Base-by-base conservation (phyloP, 495 filamentous ascomycete genomes). In the Daldinia bambusicola region DNA sequence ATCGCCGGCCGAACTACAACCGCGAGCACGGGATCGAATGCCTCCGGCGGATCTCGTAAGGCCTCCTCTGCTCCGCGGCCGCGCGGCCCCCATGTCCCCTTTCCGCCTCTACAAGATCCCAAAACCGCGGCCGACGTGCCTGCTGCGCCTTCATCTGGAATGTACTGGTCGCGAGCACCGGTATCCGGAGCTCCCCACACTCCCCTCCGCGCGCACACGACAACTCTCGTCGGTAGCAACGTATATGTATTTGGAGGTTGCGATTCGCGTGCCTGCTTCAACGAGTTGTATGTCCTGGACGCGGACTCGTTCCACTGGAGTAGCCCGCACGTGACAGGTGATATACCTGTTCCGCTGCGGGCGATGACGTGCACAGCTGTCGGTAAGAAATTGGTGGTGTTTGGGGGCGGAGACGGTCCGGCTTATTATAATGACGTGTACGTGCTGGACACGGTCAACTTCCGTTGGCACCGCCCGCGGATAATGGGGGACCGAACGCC, bases 391-490 rank as follows among this genome's bases (percentile, higher is more conserved):
- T 78, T 90, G 16, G 83, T 90, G 45, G 81, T 90, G 14, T 90
- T 90, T 68, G 88, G 88, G 13, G 88, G 88, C 26, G 88, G 88
- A 48, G 88, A 90, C 69, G 88, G 88, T 1, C 88, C 88, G 0
- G 85, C 86, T 18, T 90, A 90, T 77, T 90, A 89, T 77, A 90
- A 90, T 67, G 88, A 90, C 71, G 85, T 90, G 20, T 90, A 89
- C 76, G 87, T 90, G 43, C 81, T 90, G 37, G 88, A 90, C 75
- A 90, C 88, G 37, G 80, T 88, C 66, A 90, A 86, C 72, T 86
- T 86, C 71, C 81, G 86, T 14, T 90, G 86, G 85, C 84, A 83
- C 31, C 82, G 81, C 43, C 86, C 88, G 53, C 81, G 81, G 37
- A 84, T 90, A 59, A 70, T 84, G 12, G 84, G 85, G 34, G 84